Conservation (phyloP, 345 rosid species). For the Alliaria petiolata region DNA sequence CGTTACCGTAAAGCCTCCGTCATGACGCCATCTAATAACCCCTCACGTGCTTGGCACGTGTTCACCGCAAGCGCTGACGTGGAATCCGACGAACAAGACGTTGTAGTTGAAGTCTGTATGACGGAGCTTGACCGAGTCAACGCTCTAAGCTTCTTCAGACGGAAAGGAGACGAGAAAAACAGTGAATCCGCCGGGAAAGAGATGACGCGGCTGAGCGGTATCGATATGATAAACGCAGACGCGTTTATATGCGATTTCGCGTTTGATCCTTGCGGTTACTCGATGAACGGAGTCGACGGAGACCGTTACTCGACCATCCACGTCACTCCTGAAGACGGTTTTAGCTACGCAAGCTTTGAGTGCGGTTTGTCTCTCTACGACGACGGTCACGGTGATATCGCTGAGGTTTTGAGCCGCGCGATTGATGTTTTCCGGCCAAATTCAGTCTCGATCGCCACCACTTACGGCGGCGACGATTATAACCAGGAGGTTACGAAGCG, state of each 20-base stretch:
- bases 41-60: conserved; percentile 83
- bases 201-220: conserved; percentile 79
- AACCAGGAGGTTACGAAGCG: conserved; percentile 56
- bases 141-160: conserved; percentile 56
- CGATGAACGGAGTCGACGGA: conserved; percentile 89
- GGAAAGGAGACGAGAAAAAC: conserved; percentile 37
- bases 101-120: conserved; percentile 85
- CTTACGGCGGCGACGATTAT: conserved; percentile 38
- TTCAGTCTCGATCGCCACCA: conserved; percentile 62
- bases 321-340: conserved; percentile 96
- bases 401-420: conserved; percentile 52
- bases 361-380: conserved; percentile 58
- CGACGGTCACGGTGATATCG: conserved; percentile 43
- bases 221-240: conserved; percentile 53
- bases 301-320: conserved; percentile 97
- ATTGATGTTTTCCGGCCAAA: conserved; percentile 77
- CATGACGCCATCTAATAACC: conserved; percentile 55
- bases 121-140: conserved; percentile 76
- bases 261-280: conserved; percentile 97
- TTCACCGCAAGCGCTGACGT: conserved; percentile 57
- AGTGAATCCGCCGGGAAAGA: conserved; percentile 66
- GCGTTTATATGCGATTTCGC: conserved; percentile 83
- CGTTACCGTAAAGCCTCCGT: conserved; percentile 68
- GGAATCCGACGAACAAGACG: conserved; percentile 14
- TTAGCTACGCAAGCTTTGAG: conserved; percentile 94